Percentiles rank a stretch among this genome's conserved stretches.
These are phyloP conservation scores for Ceratocystis alfenasii DNA, from an alignment of 2,329 filamentous ascomycete species.

Conservation along the genomic window DNA sequence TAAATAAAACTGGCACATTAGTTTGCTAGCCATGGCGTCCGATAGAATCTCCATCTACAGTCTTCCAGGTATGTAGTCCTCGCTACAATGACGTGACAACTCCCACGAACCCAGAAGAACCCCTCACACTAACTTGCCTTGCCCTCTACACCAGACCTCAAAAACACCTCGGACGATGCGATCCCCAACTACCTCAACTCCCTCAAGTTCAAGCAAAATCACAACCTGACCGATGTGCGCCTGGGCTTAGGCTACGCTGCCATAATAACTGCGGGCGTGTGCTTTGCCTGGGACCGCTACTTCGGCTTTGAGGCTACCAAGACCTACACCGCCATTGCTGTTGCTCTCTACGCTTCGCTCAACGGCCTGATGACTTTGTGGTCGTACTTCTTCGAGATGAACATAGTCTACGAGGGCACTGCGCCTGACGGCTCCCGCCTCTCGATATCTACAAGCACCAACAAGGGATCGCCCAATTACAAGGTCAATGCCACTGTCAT, in stretches of 20 bases:
- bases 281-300: slow-evolving; percentile 86
- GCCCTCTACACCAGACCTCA: slow-evolving; percentile 55
- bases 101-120: not conserved
- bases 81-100: not conserved
- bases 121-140: slow-evolving; percentile 6
- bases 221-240: slow-evolving; percentile 69
- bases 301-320: slow-evolving; percentile 82
- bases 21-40: slow-evolving; percentile 24
- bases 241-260: slow-evolving; percentile 73
- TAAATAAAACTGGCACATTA: not conserved
- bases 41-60: slow-evolving; percentile 57
- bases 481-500: slow-evolving; percentile 54
- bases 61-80: slow-evolving; percentile 40
- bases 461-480: slow-evolving; percentile 75
- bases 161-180: slow-evolving; percentile 92
- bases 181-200: slow-evolving; percentile 86
- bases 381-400: slow-evolving; percentile 73
- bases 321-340: slow-evolving; percentile 65
- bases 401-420: slow-evolving; percentile 65
- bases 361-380: slow-evolving; percentile 72
- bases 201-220: slow-evolving; percentile 71
- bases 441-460: slow-evolving; percentile 56
- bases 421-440: slow-evolving; percentile 55
- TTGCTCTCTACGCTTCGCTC: slow-evolving; percentile 64
- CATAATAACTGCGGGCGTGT: slow-evolving; percentile 65